These are phyloP conservation scores for Lupinus albus DNA, from an alignment of 306 rosid genomes.

Conservation along the genomic window DNA sequence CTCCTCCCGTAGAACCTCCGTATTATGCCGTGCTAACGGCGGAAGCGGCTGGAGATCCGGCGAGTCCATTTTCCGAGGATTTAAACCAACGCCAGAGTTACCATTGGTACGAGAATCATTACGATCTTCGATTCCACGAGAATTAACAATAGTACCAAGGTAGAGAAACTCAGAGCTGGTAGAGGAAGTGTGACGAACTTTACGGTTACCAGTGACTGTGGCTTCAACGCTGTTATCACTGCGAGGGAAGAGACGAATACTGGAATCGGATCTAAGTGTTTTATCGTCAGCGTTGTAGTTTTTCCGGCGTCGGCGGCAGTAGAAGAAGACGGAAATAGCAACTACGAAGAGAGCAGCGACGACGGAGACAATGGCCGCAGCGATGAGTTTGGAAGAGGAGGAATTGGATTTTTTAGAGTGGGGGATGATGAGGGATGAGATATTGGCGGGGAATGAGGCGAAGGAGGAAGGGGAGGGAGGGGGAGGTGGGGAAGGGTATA, in stretches of 20 bases:
- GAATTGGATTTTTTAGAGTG: constrained; percentile 44
- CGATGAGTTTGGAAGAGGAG: constrained; percentile 49
- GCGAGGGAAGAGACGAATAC: constrained; percentile 59
- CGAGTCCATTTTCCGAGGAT: constrained; percentile 62
- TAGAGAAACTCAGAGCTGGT: constrained; percentile 88
- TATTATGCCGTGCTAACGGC: constrained; percentile 55
- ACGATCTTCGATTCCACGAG: constrained; percentile 62
- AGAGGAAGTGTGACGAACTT: constrained; percentile 48
- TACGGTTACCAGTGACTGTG: not conserved
- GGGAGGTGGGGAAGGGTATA: constrained; percentile 66
- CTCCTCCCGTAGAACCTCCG: constrained; percentile 23
- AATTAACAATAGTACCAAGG: constrained; percentile 78
- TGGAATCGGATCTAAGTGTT: constrained; percentile 71
- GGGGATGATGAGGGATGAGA: constrained; percentile 82
- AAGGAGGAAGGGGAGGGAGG: constrained; percentile 67
- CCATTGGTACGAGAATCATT: constrained; percentile 32
- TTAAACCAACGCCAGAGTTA: constrained; percentile 1
- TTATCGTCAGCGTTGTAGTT: constrained; percentile 56
- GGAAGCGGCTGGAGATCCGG: constrained; percentile 73
- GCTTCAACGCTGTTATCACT: not conserved
- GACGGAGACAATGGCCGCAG: constrained; percentile 54
- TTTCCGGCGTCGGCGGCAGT: constrained; percentile 51
- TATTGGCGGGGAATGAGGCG: constrained; percentile 90
- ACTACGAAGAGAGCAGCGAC: constrained; percentile 42
- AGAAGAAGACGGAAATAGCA: constrained; percentile 50